Base-by-base conservation (phyloP, 1,139 yeast species). In the Candida tropicalis region DNA sequence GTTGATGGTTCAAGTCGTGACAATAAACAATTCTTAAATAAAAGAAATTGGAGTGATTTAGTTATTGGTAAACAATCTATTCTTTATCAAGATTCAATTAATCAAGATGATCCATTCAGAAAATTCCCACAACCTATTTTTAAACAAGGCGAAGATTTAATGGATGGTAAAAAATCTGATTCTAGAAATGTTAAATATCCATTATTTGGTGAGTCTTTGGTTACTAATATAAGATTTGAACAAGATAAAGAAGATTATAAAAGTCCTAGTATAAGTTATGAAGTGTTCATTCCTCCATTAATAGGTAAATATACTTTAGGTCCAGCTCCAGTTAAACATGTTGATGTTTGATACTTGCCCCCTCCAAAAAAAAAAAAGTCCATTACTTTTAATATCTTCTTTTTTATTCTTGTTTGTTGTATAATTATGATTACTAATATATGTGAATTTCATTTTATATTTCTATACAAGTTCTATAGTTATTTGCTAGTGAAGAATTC, bases 221-320 rank as follows among this genome's bases (percentile, higher is more conserved):
- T 85, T 8, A 80, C 90, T 7, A 80, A 87, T 1, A 63, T 89
- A 34, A 89, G 84, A 54, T 84, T 87, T 41, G 97, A 90, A 59
- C 72, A 73, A 43, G 82, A 86, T 51, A 72, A 75, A 17, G 55
- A 51, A n/a, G 73, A 77, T 47, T 56, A 66, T 1, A 64, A 70
- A n/a, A 79, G 87, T 36, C 67, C 71, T 27, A 82, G 91, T 4
- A 73, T 75, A 29, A 81, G 73, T 34, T 90, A 88, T 61, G 87
- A 85, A 55, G 64, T 88, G 31, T 62, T 84, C 43, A 79, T 89
- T 47, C 97, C 97, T 0, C 77, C 77, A 27, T 67, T 84, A 49
- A 52, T 53, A 2, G 76, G 71, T 2, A 58, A 59, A 40, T 64
- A 54, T 44, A 46, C 59, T 42, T 64, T 77, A 48, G 67, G 63